Evolutionary conservation across 225 moss, liverwort and hornwort genomes (phyloP), one percentile per base, ranked within the genome.

Genomic region (Neckera pumila): DNA sequence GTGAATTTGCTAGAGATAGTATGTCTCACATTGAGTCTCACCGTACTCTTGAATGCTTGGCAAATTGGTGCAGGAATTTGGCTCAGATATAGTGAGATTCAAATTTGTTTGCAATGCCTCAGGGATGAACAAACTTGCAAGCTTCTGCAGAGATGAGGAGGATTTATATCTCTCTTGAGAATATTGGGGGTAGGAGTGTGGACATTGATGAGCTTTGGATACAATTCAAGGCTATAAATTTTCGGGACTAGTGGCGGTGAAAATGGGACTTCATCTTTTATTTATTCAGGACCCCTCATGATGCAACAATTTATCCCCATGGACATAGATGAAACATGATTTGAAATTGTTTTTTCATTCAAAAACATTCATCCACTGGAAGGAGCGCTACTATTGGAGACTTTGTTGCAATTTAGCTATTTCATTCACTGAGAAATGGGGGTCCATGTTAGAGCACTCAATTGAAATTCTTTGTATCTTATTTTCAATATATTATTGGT

Each of bases 141-240:
- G 25, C 1, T 3, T 5, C 0, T 70, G 3, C 5, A 42, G 1
- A 42, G 15, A 26, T 5, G 1, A 5, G 26, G 15, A 8, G 9
- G 38, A 14, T 38, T 71, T 42, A 13, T 25, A 70, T 7, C 1
- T 70, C 14, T 25, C 26, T 13, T 7, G 0, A 38, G 0, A 38
- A 38, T 38, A 23, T 4, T 38, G n/a, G 13, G 7, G 4, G 4
- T 1, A 4, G 3, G 38, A n/a, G n/a, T 67, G 22, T 22, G 38
- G 21, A 69, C n/a, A 34, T 20, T 36, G 11, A 66, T 20, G n/a
- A 66, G 6, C 4, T 20, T 0, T 69, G 1, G 23, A 38, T 7
- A 38, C 3, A 38, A 13, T 23, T 38, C n/a, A n/a, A n/a, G 40
- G 13, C 3, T 12, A 7, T 40, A 2, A 8, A 14, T 40, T 70